phyloP scores from a whole-genome alignment of 2,329 filamentous ascomycete genomes.

The Diplodia sapinea region DNA sequence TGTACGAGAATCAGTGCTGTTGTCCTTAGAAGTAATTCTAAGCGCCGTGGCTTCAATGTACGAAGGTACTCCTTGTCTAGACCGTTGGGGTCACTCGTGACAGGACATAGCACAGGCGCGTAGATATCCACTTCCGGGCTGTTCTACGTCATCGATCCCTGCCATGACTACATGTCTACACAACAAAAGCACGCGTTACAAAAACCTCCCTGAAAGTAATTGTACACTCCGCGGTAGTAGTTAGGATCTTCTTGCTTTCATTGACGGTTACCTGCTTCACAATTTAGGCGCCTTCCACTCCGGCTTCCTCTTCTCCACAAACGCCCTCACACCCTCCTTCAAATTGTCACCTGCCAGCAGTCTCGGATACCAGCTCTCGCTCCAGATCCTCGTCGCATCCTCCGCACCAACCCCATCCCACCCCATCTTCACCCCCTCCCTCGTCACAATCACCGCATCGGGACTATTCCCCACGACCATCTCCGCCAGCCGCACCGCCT shows the following conservation, averaged over 20 bases:
- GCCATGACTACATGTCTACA: neutral
- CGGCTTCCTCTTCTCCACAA: conserved; percentile 76
- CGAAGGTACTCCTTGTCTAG: neutral
- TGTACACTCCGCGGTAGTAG: neutral
- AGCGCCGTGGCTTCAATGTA: neutral
- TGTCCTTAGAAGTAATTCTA: neutral
- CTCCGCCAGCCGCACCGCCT: conserved; percentile 66
- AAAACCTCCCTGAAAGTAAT: neutral
- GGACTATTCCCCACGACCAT: conserved; percentile 71
- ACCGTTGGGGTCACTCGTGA: neutral
- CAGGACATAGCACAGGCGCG: neutral
- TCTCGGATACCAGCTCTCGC: conserved; percentile 63
- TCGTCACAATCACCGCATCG: conserved; percentile 75
- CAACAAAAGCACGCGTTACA: neutral
- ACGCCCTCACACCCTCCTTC: conserved; percentile 74
- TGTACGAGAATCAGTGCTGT: neutral
- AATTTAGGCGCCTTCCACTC: conserved; percentile 63
- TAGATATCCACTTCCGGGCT: neutral
- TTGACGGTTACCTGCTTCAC: conserved; percentile 29
- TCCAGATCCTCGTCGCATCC: conserved; percentile 64
- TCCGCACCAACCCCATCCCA: conserved; percentile 74
- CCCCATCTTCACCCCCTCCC: conserved; percentile 72
- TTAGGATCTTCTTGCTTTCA: neutral
- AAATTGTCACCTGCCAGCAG: conserved; percentile 74
- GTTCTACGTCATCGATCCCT: neutral